These are phyloP conservation scores for Xylariaceae sp. DNA, from an alignment of 2,329 filamentous ascomycete genomes.

Conservation along the genomic window DNA sequence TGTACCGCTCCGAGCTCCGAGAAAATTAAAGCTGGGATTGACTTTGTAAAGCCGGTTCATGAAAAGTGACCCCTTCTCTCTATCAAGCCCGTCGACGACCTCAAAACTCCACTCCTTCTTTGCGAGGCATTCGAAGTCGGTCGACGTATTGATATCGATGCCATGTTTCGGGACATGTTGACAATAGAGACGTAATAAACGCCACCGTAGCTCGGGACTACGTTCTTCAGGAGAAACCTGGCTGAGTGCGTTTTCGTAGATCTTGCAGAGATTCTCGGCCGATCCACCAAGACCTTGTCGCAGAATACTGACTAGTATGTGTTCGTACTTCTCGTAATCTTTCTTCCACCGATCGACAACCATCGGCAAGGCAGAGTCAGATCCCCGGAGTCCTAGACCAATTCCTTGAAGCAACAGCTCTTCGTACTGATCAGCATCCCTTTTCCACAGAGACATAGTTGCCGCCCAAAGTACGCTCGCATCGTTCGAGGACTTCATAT, in stretches of 20 bases:
- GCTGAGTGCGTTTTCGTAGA: not conserved
- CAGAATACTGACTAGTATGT: conserved; percentile 5
- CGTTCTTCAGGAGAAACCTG: not conserved
- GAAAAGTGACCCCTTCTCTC: conserved; percentile 2
- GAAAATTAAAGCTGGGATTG: conserved; percentile 10
- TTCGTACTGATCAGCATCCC: conserved; percentile 3
- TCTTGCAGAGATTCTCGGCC: conserved; percentile 2
- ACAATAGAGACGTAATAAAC: conserved; percentile 13
- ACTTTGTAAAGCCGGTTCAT: conserved; percentile 3
- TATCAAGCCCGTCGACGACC: conserved; percentile 4
- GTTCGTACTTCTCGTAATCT: conserved; percentile 5
- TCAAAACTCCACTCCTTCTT: conserved; percentile 12
- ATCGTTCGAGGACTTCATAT: not conserved
- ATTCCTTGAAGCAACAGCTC: conserved; percentile 6
- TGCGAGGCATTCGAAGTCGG: conserved; percentile 7
- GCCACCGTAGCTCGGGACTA: conserved; percentile 8
- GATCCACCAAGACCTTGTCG: conserved; percentile 7
- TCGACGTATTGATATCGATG: conserved; percentile 11
- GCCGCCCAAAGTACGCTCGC: conserved; percentile 1
- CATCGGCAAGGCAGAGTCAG: not conserved
- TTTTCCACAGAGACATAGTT: conserved; percentile 7
- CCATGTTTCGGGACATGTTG: conserved; percentile 9
- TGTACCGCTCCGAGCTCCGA: not conserved
- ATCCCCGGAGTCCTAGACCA: conserved; percentile 2
- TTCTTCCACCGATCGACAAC: conserved; percentile 10